phyloP scores from a whole-genome alignment of 2,329 filamentous ascomycete genomes.

The Fusarium odoratissimum region DNA sequence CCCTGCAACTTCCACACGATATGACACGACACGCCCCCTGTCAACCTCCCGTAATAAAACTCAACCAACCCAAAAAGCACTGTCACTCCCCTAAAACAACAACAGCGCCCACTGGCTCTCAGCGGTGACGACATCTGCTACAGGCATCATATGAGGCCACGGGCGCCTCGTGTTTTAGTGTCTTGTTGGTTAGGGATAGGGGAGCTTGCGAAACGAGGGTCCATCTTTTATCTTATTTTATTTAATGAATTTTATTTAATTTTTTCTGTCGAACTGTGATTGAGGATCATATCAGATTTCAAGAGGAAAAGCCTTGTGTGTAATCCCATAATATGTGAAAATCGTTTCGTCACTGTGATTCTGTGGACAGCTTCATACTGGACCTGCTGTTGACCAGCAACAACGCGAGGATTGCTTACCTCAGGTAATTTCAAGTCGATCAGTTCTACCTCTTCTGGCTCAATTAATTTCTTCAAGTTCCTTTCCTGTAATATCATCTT shows the following conservation, averaged over 20 bases:
- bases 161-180: slow-evolving; percentile 37
- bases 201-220: slow-evolving; percentile 15
- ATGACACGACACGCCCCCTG: slow-evolving; percentile 33
- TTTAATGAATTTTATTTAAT: not conserved
- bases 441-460: slow-evolving; percentile 26
- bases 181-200: slow-evolving; percentile 1
- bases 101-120: slow-evolving; percentile 9
- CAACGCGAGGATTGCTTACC: slow-evolving; percentile 34
- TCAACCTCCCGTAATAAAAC: slow-evolving; percentile 16
- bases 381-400: slow-evolving; percentile 34
- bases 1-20: slow-evolving; percentile 22
- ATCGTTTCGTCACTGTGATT: slow-evolving; percentile 31
- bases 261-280: not conserved
- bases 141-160: slow-evolving; percentile 4
- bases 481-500: slow-evolving; percentile 21
- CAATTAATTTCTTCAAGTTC: slow-evolving; percentile 27
- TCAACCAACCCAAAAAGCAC: not conserved
- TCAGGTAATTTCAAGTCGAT: slow-evolving; percentile 36
- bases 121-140: slow-evolving; percentile 37
- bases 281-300: slow-evolving; percentile 10
- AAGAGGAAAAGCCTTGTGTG: not conserved
- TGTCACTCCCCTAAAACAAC: slow-evolving; percentile 21
- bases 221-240: slow-evolving; percentile 23
- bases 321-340: not conserved
- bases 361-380: slow-evolving; percentile 18